Evolutionary conservation across 495 filamentous ascomycete species (phyloP).

Genomic region (Neurospora sp.): DNA sequence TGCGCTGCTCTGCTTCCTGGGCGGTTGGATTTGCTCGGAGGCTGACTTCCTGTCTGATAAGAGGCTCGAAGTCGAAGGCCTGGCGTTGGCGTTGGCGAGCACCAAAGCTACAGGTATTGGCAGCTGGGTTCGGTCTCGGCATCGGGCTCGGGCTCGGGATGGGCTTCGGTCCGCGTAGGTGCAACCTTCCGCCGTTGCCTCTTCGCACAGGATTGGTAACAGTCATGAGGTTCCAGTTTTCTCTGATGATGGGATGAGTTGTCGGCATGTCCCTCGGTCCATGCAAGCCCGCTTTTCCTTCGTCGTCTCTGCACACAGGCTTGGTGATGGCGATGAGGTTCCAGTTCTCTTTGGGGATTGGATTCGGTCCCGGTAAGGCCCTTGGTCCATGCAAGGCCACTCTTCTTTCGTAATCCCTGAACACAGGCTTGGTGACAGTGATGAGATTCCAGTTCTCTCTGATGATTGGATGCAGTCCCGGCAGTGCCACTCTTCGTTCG

Average conservation of each 20-base stretch:
- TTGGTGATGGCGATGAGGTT: neutral
- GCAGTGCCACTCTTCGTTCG: neutral
- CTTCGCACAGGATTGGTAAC: neutral
- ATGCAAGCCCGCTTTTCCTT: neutral
- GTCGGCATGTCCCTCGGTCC: neutral
- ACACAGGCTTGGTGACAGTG: neutral
- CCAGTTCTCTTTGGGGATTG: neutral
- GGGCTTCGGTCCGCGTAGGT: neutral
- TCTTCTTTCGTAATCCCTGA: neutral
- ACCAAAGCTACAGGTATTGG: too few species aligned
- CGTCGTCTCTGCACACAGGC: neutral
- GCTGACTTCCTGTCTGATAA: neutral
- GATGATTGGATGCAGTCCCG: neutral
- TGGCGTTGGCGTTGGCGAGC: neutral
- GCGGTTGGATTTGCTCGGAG: neutral
- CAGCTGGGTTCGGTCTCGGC: neutral
- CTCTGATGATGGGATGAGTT: neutral
- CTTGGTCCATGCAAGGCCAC: neutral
- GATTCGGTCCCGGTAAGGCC: accelerated
- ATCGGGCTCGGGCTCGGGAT: neutral
- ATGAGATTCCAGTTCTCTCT: neutral
- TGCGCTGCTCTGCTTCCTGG: neutral
- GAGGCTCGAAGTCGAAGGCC: neutral
- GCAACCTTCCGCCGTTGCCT: neutral
- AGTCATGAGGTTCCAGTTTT: neutral